Evolutionary conservation across 2,329 filamentous ascomycete species (phyloP).

Genomic region (Scedosporium dehoogii): DNA sequence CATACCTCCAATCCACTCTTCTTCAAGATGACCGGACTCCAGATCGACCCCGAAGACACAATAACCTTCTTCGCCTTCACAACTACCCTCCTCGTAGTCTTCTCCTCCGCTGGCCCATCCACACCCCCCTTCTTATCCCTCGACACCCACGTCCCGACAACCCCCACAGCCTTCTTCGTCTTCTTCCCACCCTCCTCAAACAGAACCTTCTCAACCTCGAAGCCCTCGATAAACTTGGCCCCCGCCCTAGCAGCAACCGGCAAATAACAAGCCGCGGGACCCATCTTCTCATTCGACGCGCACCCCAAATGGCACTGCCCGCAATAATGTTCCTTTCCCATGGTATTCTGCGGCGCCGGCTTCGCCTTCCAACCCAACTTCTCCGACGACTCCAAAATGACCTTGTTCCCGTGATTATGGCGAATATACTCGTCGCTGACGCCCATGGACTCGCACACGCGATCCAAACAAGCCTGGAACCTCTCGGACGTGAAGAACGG

Average conservation of each 20-base stretch:
- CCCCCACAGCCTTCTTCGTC: conserved; percentile 53
- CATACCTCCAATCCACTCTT: conserved; percentile 65
- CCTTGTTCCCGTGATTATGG: conserved; percentile 63
- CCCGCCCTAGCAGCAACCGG: conserved; percentile 70
- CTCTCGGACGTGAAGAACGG: conserved; percentile 63
- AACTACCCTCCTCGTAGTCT: conserved; percentile 49
- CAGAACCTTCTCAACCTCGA: conserved; percentile 58
- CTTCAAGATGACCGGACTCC: conserved; percentile 65
- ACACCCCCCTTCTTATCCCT: conserved; percentile 54
- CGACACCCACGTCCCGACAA: conserved; percentile 66
- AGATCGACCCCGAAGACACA: conserved; percentile 65
- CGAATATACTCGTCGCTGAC: conserved; percentile 54
- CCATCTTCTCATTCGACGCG: conserved; percentile 63
- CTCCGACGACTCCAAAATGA: conserved; percentile 64
- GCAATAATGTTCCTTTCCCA: conserved; percentile 63
- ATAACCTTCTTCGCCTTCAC: conserved; percentile 76
- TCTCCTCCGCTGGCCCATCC: conserved; percentile 25
- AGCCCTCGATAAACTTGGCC: conserved; percentile 76
- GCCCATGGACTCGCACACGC: conserved; percentile 71
- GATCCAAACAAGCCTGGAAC: conserved; percentile 71
- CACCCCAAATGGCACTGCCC: conserved; percentile 54
- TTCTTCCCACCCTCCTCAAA: conserved; percentile 45
- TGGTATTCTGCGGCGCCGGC: conserved; percentile 70
- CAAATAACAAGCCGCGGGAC: conserved; percentile 66
- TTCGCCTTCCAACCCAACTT: conserved; percentile 64